Evolutionary conservation across 2,329 filamentous ascomycete genomes (phyloP), one percentile per base, ranked within the genome.

Genomic region (Rosellinia necatrix): DNA sequence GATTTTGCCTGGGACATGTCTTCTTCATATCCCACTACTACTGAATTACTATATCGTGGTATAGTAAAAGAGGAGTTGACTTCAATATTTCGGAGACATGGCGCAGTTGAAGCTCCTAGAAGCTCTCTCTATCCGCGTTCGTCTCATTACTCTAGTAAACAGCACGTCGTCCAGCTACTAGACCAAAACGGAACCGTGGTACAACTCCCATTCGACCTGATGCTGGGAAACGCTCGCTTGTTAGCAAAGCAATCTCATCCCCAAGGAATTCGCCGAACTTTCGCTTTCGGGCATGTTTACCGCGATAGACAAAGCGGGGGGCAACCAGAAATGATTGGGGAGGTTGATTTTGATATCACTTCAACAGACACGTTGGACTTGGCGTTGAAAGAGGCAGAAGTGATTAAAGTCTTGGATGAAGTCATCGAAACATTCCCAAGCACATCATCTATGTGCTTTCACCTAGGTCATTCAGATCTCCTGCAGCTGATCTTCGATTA

Each of bases 291-390:
- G 6, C 88, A 82, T 29, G 92, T 97, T 1, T 97, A 91, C 69
- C 85, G 94, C 35, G 90, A 96, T 61, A 86, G 83, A 41, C 80
- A 86, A 44, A 87, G 86, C 52, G 92, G 91, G 6, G 90, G 91
- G 2, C 90, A 96, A 64, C 94, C 94, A 6, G 82, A 83, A 53
- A 89, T 88, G 67, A 89, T 91, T 70, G 89, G 90, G 8, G 94
- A 97, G 70, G 92, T 96, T 2, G 92, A 97, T 71, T 99, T 97
- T 71, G 94, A 99, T 73, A 92, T 99, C 57, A 83, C 96, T n/a
- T 93, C 92, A 0, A 83, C 85, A 40, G 87, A 92, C 64, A 88
- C 88, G 1, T 74, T 92, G 4, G 92, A 97, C 67, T 78, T 96
- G 41, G 88, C 92, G 1, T 73, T 97, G 53, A 96, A 96, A 67